These are phyloP conservation scores for Paraphaeosphaeria minitans DNA, from an alignment of 2,329 filamentous ascomycete genomes.

Conservation along the genomic window DNA sequence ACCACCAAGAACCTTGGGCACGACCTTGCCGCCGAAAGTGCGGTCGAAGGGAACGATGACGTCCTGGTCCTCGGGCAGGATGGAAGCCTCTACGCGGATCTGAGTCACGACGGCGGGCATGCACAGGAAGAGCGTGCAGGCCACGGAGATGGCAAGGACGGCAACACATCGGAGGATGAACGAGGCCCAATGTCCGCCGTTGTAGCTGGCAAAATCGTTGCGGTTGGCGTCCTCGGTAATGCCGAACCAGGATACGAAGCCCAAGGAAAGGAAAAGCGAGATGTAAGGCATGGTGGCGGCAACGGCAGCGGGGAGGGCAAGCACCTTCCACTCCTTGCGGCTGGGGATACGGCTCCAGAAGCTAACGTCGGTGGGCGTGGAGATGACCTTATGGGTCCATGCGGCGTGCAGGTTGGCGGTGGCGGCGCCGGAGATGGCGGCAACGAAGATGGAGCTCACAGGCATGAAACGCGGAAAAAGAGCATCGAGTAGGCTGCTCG, in stretches of 20 bases:
- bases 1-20: conserved; percentile 75
- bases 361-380: conserved; percentile 64
- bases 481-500: conserved; percentile 52
- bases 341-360: conserved; percentile 71
- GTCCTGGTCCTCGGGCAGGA: conserved; percentile 80
- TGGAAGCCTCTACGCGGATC: conserved; percentile 82
- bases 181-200: conserved; percentile 40
- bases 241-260: conserved; percentile 42
- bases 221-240: conserved; percentile 38
- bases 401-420: conserved; percentile 72
- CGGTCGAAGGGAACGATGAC: conserved; percentile 91
- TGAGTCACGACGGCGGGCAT: conserved; percentile 81
- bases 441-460: conserved; percentile 57
- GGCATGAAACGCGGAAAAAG: conserved; percentile 48
- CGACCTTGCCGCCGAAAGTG: conserved; percentile 76
- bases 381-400: conserved; percentile 88
- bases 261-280: conserved; percentile 58
- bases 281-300: conserved; percentile 64
- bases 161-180: conserved; percentile 50
- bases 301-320: conserved; percentile 69
- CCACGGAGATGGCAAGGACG: conserved; percentile 45
- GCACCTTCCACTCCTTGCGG: conserved; percentile 68
- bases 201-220: conserved; percentile 41
- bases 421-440: conserved; percentile 63
- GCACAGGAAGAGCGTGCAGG: conserved; percentile 69